Base-by-base conservation (phyloP, 2,329 filamentous ascomycete genomes). In the Fusarium zealandicum region DNA sequence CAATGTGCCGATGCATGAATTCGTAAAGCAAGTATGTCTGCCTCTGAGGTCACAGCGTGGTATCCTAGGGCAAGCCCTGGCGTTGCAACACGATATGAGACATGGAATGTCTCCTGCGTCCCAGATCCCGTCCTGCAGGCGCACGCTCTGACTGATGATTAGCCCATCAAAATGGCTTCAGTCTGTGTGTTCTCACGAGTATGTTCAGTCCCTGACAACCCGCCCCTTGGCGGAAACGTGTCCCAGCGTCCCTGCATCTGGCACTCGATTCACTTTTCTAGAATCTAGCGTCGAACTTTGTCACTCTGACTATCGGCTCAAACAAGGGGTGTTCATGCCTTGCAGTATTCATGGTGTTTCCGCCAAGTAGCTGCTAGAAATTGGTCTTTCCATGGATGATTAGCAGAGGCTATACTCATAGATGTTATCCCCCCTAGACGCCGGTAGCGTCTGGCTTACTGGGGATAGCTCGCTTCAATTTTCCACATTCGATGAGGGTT, bases 191-290 rank as follows among this genome's bases (percentile, higher is more conserved):
- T 50, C 51, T 53, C 54, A 51, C 51, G 41, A 61, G 49, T 52
- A 39, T 37, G 45, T 31, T 48, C 16, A 30, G 49, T 54, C 35
- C 57, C 48, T 59, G 45, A 37, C 45, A 45, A 55, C 31, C 27
- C 44, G 53, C 53, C 37, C 27, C 18, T 32, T 16, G 17, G 38
- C 30, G 18, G 42, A 14, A 27, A 33, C 13, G 27, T 42, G 42
- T 49, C 51, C 46, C 61, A 51, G 51, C 50, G 59, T 41, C 58
- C 63, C 59, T 66, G 61, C 58, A 54, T 66, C 33, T 56, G 33
- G 38, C 47, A 25, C 22, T 25, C 9, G 22, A 18, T 43, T 40
- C 52, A 40, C 40, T 18, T 46, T 54, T 53, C 45, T 47, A 36
- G 48, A 41, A 47, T 40, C 20, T 55, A 31, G 37, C 30, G 14